Evolutionary conservation across 345 rosid genomes (phyloP), one percentile per base, ranked within the genome.

Genomic region (Euphorbia pulcherrima): DNA sequence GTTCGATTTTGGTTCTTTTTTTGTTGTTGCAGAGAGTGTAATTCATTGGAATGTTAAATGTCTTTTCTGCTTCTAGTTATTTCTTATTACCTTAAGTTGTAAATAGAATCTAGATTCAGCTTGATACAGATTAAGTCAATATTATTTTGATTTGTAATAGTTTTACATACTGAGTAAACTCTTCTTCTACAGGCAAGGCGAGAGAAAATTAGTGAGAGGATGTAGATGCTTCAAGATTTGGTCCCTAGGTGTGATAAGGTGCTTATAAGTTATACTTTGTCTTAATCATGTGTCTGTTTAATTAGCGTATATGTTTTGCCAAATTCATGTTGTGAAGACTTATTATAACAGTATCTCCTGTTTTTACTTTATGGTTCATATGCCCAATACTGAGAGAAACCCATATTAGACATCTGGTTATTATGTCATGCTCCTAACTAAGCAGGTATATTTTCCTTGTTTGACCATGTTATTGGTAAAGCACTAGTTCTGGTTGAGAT

Each of bases 171-270:
- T 10, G 6, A 17, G 2, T n/a, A 26, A 1, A 24, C 18, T 33
- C 28, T 64, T 6, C 14, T 37, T 63, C 37, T 58, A 54, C 74
- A 92, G 96, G 98, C 91, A 37, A 85, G 96, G 81, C 86, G 98
- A 83, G 96, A 92, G 72, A 92, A 88, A 74, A 90, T 92, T 53
- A 80, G 98, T 39, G 98, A 92, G 73, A 83, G 98, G 84, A 92
- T 92, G 96, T 87, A 83, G 77, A 83, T 85, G 64, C 92, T 87
- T 56, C 96, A 90, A 82, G 97, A 89, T 73, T 74, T 92, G 82
- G 97, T 92, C 8, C 97, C 96, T n/a, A 94, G 96, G 57, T 89
- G 96, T 79, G 85, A 88, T 69, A 89, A 92, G 89, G 97, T 91
- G 35, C 76, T 51, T 61, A 16, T n/a, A n/a, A n/a, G n/a, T n/a